Evolutionary conservation across 1,284 basidiomycete species (phyloP), one percentile per base, ranked within the genome.

Genomic region (Pseudozyma sp.): DNA sequence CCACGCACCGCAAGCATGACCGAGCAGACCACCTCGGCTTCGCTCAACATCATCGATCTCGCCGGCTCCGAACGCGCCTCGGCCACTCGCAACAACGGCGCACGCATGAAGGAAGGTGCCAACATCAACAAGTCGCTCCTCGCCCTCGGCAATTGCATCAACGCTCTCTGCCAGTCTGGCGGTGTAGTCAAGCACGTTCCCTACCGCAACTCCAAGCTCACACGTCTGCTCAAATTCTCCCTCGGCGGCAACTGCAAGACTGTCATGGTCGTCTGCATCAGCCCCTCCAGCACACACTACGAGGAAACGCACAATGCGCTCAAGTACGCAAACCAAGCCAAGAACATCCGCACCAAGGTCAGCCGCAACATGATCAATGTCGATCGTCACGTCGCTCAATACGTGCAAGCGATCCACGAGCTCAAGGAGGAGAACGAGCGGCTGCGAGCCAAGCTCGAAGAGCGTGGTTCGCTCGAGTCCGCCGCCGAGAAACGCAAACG

Each of bases 351-450:
- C 46, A 84, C 82, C 52, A 84, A 84, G 57, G 81, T 84, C 54
- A 78, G 77, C 45, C 69, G 79, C 49, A 84, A 84, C 70, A 68
- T 81, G 68, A 74, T 84, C 73, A 83, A 84, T 54, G 80, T 84
- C 51, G 82, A 84, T 40, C 68, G 82, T 7, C 82, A 84, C 58
- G 82, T 84, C 1, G 81, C 79, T 0, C 81, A 85, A 65, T 85
- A 86, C 68, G 92, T 97, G 35, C 92, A 94, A 85, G 93, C 93
- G 55, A 97, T 98, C 80, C 93, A 93, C 83, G 87, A 92, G 60
- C 90, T 94, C 71, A 93, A 94, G 80, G 85, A 88, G 47, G 92
- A 94, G 84, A 90, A 94, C 59, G 88, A 90, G 30, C 92, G 95
- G 77, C 89, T 98, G 72, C 94, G 96, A 84, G 89, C 89, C 37